A percentile compares a stretch with the other conserved stretches of the same genome.
phyloP scores from a whole-genome alignment of 1,139 yeast species.

The Protomyces macrosporus region DNA sequence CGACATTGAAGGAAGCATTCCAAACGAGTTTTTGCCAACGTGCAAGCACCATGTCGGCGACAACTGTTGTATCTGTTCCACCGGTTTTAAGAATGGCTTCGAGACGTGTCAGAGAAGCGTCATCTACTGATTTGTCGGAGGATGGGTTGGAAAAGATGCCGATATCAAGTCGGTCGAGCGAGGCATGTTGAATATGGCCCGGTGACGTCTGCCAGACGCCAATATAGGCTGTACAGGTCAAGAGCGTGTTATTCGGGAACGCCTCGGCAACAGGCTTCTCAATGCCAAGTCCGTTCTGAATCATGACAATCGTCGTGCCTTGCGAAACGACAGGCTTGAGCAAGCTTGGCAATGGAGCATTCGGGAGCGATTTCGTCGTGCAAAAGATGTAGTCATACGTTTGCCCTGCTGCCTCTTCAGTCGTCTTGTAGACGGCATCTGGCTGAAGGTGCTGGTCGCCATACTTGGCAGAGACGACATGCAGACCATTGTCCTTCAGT shows the following conservation, averaged over 20 bases:
- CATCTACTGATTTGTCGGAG: background rate
- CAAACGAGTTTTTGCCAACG: slow-evolving; percentile 72
- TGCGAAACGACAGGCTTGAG: slow-evolving; percentile 48
- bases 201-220: slow-evolving; percentile 54
- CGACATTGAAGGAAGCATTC: slow-evolving; percentile 62
- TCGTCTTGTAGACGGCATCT: slow-evolving; percentile 1
- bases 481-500: slow-evolving; percentile 51
- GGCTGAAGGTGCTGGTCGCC: slow-evolving; percentile 42
- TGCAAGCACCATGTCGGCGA: slow-evolving; percentile 32
- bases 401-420: slow-evolving; percentile 34
- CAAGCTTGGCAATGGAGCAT: slow-evolving; percentile 54
- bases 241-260: slow-evolving; percentile 53
- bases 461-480: slow-evolving; percentile 57
- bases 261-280: slow-evolving; percentile 54
- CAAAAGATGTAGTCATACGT: slow-evolving; percentile 61
- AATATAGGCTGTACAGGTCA: slow-evolving; percentile 66
- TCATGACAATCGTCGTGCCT: slow-evolving; percentile 52
- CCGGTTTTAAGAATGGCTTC: slow-evolving; percentile 12
- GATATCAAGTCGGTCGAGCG: slow-evolving; percentile 49
- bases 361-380: slow-evolving; percentile 70
- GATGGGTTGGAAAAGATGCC: slow-evolving; percentile 40
- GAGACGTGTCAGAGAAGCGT: slow-evolving; percentile 14
- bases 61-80: slow-evolving; percentile 2
- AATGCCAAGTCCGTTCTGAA: slow-evolving; percentile 71
- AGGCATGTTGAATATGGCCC: slow-evolving; percentile 50